Base-by-base conservation (phyloP, 352 stramenopile species). In the Phytopythium litorale region DNA sequence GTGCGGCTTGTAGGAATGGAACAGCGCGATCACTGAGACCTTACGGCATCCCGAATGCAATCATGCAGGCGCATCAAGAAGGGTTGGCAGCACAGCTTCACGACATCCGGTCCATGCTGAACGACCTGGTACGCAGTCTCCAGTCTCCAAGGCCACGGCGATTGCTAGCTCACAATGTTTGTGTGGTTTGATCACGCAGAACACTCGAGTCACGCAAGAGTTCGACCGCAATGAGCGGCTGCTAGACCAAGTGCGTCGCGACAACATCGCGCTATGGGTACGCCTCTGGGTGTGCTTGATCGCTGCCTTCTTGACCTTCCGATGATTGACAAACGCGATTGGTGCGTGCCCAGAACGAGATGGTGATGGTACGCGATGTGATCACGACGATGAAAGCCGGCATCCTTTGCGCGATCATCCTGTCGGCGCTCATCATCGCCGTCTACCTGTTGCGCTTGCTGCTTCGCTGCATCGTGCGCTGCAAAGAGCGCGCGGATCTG, bases 361-460 rank as follows among this genome's bases (percentile, higher is more conserved):
- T 94, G 73, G 63, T 91, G 3, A 70, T 91, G 23, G 76, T 94
- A 21, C 84, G 82, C 12, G 78, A 91, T 58, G 81, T 94, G 56
- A 94, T 94, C 62, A 90, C 76, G n/a, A 91, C 84, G 8, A 94
- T 94, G 84, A 94, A 94, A 60, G 84, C 81, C 23, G 82, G 77
- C 18, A 94, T 94, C 52, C 62, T 94, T 8, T 89, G 78, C 40
- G 82, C 84, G 30, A 76, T 94, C 38, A 58, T 88, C 15, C 57
- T 94, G 7, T 94, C 84, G 15, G 75, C 71, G 4, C 73, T 82
- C 57, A 87, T 91, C 61, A 91, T 94, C 52, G 46, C 77, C 7
- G 83, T 94, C 57, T 94, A 89, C 54, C 43, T 94, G 32, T 65
- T 89, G 48, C 78, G 84, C 1, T 65, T 89, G 12, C 63, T 94